These are phyloP conservation scores for Blastocystis hominis DNA, from an alignment of 352 stramenopile species.

Conservation along the genomic window DNA sequence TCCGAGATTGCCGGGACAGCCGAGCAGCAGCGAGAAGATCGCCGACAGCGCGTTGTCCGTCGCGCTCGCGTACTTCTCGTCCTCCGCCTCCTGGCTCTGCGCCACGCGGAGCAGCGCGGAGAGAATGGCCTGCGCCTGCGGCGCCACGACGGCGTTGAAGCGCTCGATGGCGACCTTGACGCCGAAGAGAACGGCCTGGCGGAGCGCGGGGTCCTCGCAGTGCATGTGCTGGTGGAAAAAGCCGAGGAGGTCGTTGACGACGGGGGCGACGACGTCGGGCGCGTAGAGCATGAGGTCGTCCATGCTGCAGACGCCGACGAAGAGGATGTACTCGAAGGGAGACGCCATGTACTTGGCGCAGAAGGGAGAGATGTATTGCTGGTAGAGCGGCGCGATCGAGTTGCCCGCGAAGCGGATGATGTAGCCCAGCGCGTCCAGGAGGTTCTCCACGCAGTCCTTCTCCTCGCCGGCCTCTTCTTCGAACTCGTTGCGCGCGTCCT, in stretches of 20 bases:
- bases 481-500: conserved; percentile 29
- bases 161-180: background rate
- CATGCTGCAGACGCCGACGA: background rate
- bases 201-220: conserved; percentile 12
- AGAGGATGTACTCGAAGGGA: conserved; percentile 22
- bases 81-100: background rate
- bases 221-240: conserved; percentile 11
- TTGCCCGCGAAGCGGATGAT: background rate
- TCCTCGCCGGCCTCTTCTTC: conserved; percentile 17
- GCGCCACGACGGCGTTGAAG: background rate
- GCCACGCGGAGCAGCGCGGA: background rate
- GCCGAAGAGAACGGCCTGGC: conserved; percentile 6
- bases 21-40: background rate
- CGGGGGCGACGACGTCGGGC: background rate
- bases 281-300: conserved; percentile 1
- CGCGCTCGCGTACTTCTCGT: background rate
- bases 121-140: background rate
- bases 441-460: conserved; percentile 22
- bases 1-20: background rate
- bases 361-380: background rate
- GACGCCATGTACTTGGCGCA: background rate
- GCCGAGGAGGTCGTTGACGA: background rate
- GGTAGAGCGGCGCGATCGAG: background rate
- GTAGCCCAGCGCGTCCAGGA: background rate
- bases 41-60: conserved; percentile 15